These are phyloP conservation scores for Podila horticola DNA, from an alignment of 192 early-diverging fungal species.

Conservation along the genomic window DNA sequence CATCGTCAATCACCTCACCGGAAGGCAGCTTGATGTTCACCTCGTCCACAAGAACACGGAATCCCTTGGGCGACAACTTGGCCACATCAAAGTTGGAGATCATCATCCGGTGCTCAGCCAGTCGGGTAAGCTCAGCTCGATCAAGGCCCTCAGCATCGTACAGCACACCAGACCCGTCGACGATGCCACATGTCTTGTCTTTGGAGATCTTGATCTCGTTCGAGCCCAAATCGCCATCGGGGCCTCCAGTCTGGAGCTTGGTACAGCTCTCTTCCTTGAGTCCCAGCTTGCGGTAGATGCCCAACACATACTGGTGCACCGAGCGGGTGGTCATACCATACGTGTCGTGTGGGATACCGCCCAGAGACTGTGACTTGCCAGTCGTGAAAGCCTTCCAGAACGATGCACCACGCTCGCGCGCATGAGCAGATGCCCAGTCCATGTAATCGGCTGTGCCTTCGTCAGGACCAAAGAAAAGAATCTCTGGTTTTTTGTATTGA, in stretches of 20 bases:
- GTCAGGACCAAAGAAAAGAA: constrained; percentile 78
- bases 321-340: constrained; percentile 99
- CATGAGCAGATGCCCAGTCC: constrained; percentile 99
- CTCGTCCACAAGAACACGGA: constrained; percentile 95
- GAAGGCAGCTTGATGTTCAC: constrained; percentile 87
- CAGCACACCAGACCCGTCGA: constrained; percentile 96
- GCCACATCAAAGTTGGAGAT: constrained; percentile 87
- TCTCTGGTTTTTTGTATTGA: constrained; percentile 89
- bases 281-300: constrained; percentile 87
- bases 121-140: constrained; percentile 82
- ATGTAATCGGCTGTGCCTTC: constrained; percentile 95
- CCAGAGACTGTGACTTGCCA: constrained; percentile 94
- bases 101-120: constrained; percentile 87
- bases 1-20: constrained; percentile 87
- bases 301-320: constrained; percentile 99
- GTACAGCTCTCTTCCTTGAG: constrained; percentile 87
- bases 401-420: constrained; percentile 83
- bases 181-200: constrained; percentile 93
- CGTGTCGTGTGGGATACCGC: constrained; percentile 96
- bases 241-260: constrained; percentile 98
- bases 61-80: constrained; percentile 86
- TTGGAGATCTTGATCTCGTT: constrained; percentile 99
- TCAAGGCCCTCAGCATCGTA: constrained; percentile 94
- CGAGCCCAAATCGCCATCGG: constrained; percentile 97
- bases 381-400: constrained; percentile 99